Evolutionary conservation across 306 rosid genomes (phyloP), one percentile per base, ranked within the genome.

Genomic region (Casuarina cunninghamiana): DNA sequence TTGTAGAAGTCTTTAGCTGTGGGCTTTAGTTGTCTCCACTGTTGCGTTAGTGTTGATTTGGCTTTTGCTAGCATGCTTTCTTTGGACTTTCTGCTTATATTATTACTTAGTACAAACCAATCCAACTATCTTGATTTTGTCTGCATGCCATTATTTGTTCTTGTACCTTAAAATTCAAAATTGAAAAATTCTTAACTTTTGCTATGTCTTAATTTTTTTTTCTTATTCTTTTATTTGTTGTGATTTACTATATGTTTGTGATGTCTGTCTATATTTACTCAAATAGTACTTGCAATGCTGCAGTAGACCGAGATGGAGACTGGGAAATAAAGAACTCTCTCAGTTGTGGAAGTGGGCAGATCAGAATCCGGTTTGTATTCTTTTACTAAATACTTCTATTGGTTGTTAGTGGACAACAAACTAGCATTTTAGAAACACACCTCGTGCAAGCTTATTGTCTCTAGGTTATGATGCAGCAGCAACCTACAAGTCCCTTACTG

Each of bases 281-380:
- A 49, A 46, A 19, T 32, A 73, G 48, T 79, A 26, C 4, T 63
- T 81, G 43, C 76, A 66, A 37, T 77, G 42, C 81, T 81, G 72
- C 94, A 90, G 98, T 60, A 89, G 83, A 88, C 97, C 93, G 51
- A 90, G 92, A 82, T 94, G 97, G 97, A 90, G 98, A 85, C 61
- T 94, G 85, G 97, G 98, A 68, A 94, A 94, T 86, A 94, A 88
- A 89, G 98, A 94, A 81, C 89, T 94, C 77, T 90, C 98, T 80
- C 98, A 92, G 79, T 81, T 94, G 79, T 94, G 98, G 98, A 94
- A 92, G 83, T 94, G 97, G 97, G 92, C 98, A 41, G 98, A 94
- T 86, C 98, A 94, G 87, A 94, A 94, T 87, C 97, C 91, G 85
- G 98, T 94, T 79, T 15, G 91, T 83, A 65, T 71, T 70, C 57